Evolutionary conservation across 768 basidiomycete genomes (phyloP).

Genomic region (Podaxis sp.): DNA sequence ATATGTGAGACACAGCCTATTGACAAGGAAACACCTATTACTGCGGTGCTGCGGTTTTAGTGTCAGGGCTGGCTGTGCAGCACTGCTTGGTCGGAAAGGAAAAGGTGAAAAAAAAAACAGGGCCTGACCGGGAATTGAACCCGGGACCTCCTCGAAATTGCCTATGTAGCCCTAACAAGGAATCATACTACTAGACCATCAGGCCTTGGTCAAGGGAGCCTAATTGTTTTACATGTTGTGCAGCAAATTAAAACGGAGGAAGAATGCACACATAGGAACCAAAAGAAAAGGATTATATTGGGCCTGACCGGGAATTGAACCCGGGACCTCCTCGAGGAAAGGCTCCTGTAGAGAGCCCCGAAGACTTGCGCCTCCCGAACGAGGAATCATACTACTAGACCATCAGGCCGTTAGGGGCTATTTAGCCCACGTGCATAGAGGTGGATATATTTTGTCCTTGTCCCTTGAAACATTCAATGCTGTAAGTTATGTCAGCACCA

Average conservation of each 20-base stretch:
- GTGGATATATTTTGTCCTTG: no score
- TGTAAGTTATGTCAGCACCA: no score
- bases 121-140: constrained; percentile 85
- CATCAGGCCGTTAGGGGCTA: constrained; percentile 9
- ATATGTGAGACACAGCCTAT: background rate
- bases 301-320: constrained; percentile 72
- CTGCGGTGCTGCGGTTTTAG: no score
- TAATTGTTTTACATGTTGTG: background rate
- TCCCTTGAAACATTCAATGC: no score
- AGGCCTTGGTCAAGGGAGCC: background rate
- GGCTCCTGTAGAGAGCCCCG: constrained; percentile 14
- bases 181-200: constrained; percentile 59
- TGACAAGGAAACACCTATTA: background rate
- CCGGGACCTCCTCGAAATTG: constrained; percentile 74
- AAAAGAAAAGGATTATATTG: background rate
- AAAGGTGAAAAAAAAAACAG: constrained; percentile 14
- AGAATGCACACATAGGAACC: background rate
- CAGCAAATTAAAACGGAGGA: background rate
- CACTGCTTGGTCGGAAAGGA: background rate
- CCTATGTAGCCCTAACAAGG: constrained; percentile 49
- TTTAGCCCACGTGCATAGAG: background rate
- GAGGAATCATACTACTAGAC: constrained; percentile 66
- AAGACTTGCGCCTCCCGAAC: constrained; percentile 39
- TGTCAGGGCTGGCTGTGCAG: background rate
- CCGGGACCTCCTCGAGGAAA: constrained; percentile 68